Base-by-base conservation (phyloP, 352 stramenopile genomes). In the Phytophthora idaei region DNA sequence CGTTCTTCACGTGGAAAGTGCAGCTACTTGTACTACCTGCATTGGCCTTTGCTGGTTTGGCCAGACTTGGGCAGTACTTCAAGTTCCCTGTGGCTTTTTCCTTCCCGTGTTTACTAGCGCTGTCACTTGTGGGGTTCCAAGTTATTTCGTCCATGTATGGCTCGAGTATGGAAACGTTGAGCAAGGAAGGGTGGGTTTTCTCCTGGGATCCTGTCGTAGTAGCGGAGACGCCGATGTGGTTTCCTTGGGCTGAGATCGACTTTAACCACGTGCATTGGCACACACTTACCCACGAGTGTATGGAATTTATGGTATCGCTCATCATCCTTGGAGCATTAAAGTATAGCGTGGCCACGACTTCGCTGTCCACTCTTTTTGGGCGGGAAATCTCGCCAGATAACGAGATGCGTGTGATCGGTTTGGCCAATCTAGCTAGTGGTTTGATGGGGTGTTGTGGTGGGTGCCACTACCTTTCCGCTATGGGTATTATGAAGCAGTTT, bases 401-500 rank as follows among this genome's bases (percentile, higher is more conserved):
- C 17, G 85, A 94, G 58, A 92, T 94, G 83, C 76, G 83, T 21
- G 83, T 90, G 5, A 94, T 94, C 42, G 87, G 87, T 2, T 25
- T 92, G 12, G 87, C 83, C 3, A 94, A 94, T 56, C 77, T 94
- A 7, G 61, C 77, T 1, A 90, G 76, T 32, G 87, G 87, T 0
- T 44, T 85, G 9, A 55, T 93, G 4, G 87, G 87, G 2, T 92
- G 85, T 56, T 91, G 81, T 48, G 87, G 85, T 2, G 87, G 87
- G 1, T 93, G 85, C 44, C 87, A 93, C 53, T 94, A 94, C 56
- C 61, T 94, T 1, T 93, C 84, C 0, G 87, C 87, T 0, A 94
- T 94, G 84, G 85, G 83, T 1, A 92, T 94, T 51, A 90, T 94
- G 80, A 89, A 90, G 58, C 86, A 92, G 54, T 93, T 94, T 52